These are phyloP conservation scores for Carex kokanica DNA, from an alignment of 176 grass and related monocot genomes.

Conservation along the genomic window DNA sequence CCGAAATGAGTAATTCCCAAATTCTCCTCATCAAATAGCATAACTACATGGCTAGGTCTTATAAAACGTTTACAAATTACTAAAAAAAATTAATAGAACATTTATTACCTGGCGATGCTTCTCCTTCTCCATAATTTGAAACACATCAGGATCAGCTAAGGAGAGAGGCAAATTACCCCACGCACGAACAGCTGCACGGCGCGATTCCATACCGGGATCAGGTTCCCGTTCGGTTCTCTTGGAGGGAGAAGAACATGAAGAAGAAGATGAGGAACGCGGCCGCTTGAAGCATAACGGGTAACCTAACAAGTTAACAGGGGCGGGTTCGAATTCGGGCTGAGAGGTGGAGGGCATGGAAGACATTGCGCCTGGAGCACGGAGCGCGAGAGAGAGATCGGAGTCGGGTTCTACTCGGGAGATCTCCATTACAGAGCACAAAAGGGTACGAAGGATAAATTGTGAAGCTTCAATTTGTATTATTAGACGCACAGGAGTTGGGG, in stretches of 20 bases:
- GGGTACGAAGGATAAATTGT: background rate
- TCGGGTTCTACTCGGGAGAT: conserved; percentile 40
- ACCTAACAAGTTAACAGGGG: conserved; percentile 42
- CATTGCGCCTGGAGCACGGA: conserved; percentile 40
- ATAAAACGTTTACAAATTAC: background rate
- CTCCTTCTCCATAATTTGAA: conserved; percentile 78
- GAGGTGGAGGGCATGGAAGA: conserved; percentile 36
- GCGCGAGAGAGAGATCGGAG: conserved; percentile 73
- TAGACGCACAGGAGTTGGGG: background rate
- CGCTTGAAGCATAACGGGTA: conserved; percentile 85
- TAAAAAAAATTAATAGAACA: background rate
- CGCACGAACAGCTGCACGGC: conserved; percentile 47
- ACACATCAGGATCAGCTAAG: conserved; percentile 65
- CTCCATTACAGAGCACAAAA: conserved; percentile 47
- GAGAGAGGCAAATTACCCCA: conserved; percentile 86
- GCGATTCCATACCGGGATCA: conserved; percentile 48
- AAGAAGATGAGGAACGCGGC: conserved; percentile 68
- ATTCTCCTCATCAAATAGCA: background rate
- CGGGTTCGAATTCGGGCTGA: conserved; percentile 2
- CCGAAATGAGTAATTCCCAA: background rate
- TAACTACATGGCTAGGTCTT: no score
- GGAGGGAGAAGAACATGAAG: conserved; percentile 39
- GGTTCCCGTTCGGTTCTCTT: conserved; percentile 41
- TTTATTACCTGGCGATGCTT: conserved; percentile 54
- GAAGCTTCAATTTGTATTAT: background rate